phyloP scores from a whole-genome alignment of 495 filamentous ascomycete species.

The Cetradonia linearis region DNA sequence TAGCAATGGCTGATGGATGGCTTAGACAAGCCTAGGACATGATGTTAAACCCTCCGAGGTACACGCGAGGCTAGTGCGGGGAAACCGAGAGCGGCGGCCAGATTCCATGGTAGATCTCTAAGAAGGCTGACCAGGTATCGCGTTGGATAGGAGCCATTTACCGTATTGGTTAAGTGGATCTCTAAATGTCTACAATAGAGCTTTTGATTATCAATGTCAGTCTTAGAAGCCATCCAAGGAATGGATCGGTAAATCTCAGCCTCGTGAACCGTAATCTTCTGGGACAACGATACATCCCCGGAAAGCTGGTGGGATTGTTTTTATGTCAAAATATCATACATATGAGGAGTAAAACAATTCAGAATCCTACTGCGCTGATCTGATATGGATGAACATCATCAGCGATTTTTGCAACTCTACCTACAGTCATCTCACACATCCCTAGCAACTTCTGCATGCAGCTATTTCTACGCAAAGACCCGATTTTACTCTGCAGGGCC shows the following conservation, averaged over 20 bases:
- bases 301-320: not conserved
- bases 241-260: not conserved
- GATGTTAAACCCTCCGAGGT: conserved; percentile 4
- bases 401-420: conserved; percentile 2
- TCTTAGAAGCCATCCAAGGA: no score
- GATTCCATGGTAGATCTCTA: not conserved
- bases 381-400: not conserved
- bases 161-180: no score
- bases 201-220: not conserved
- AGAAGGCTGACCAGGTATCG: not conserved
- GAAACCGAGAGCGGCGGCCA: conserved; percentile 7
- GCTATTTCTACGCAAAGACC: not conserved
- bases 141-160: not conserved
- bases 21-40: not conserved
- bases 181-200: not conserved
- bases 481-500: conserved; percentile 30
- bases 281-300: not conserved
- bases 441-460: not conserved
- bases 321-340: conserved; percentile 3
- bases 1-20: not conserved
- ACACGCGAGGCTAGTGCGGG: conserved; percentile 4
- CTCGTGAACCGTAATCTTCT: not conserved
- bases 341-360: conserved; percentile 1
- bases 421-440: not conserved
- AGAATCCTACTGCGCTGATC: not conserved